These are phyloP conservation scores for Geosmithia flava DNA, from an alignment of 2,329 filamentous ascomycete genomes.

Conservation along the genomic window DNA sequence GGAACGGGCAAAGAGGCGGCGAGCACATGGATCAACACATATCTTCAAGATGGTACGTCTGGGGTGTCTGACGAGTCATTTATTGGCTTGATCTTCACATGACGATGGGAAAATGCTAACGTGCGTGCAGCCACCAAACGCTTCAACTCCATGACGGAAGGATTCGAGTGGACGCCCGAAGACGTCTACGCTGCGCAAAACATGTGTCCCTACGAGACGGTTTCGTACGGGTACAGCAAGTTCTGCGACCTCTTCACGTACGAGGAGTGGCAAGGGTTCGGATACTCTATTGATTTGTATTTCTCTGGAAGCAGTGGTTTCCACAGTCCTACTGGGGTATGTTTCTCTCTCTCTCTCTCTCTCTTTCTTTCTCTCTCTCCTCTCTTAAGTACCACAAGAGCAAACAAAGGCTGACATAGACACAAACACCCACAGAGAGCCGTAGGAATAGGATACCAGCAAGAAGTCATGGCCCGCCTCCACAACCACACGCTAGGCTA, in stretches of 20 bases:
- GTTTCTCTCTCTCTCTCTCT: conserved; percentile 8
- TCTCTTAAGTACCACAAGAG: background rate
- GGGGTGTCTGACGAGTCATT: no score
- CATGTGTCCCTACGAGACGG: conserved; percentile 66
- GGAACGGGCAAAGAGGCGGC: conserved; percentile 39
- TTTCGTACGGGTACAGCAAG: conserved; percentile 61
- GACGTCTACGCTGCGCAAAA: conserved; percentile 58
- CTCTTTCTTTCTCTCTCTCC: background rate
- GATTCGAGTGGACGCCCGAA: conserved; percentile 49
- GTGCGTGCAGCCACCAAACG: conserved; percentile 12
- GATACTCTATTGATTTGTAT: conserved; percentile 55
- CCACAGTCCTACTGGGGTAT: conserved; percentile 48
- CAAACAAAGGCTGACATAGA: background rate
- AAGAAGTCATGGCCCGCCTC: conserved; percentile 60
- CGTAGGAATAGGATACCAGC: conserved; percentile 61
- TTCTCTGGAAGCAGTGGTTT: conserved; percentile 53
- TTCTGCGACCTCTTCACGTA: conserved; percentile 69
- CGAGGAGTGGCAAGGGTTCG: conserved; percentile 60
- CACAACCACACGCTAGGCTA: conserved; percentile 52
- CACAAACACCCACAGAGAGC: no score
- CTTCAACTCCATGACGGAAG: conserved; percentile 40
- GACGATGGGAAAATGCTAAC: background rate
- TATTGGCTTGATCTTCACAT: no score
- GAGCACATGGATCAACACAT: conserved; percentile 47
- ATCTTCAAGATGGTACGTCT: conserved; percentile 44